Evolutionary conservation across 495 filamentous ascomycete genomes (phyloP), one percentile per base, ranked within the genome.

Genomic region (Xylaria castorea): DNA sequence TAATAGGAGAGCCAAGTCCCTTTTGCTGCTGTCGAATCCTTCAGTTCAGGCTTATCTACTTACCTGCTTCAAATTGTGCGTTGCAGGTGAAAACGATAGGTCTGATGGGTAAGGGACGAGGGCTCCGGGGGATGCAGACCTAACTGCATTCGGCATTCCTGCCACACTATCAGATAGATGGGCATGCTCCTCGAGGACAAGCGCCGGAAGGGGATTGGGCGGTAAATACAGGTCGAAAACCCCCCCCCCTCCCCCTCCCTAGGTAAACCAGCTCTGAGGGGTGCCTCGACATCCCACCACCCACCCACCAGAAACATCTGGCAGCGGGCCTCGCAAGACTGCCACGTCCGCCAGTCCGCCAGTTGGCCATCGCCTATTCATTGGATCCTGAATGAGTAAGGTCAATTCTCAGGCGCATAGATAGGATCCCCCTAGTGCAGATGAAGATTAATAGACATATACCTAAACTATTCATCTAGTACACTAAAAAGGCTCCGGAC

Each of bases 131-230:
- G n/a, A 4, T n/a, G 16, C 58, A 36, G 27, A 9, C 34, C 18
- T 62, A 44, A 63, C 61, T 30, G n/a, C 61, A 63, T 63, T 63
- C 61, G 38, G 61, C 61, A 42, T 44, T 25, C 12, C 58, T 61
- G n/a, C 32, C 58, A n/a, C 34, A 22, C 32, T 64, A 44, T 22
- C 1, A 27, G 14, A 20, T 60, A n/a, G 53, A 34, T 34, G 53
- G 53, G 22, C 51, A 25, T 55, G 51, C 22, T 32, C 20, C 18
- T 20, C 53, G 27, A 27, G 40, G 61, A 14, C 25, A 34, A 48
- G 42, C 16, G 7, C 20, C 25, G 42, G 63, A 66, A 50, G 63
- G 16, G 18, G 63, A 66, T 64, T 64, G 61, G 61, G 61, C 61
- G 22, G 61, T 64, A 44, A 44, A 34, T 30, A 30, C 18, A 27